These are phyloP conservation scores for Ophiocordyceps camponoti-rufipedis DNA, from an alignment of 2,329 filamentous ascomycete genomes.

Conservation along the genomic window DNA sequence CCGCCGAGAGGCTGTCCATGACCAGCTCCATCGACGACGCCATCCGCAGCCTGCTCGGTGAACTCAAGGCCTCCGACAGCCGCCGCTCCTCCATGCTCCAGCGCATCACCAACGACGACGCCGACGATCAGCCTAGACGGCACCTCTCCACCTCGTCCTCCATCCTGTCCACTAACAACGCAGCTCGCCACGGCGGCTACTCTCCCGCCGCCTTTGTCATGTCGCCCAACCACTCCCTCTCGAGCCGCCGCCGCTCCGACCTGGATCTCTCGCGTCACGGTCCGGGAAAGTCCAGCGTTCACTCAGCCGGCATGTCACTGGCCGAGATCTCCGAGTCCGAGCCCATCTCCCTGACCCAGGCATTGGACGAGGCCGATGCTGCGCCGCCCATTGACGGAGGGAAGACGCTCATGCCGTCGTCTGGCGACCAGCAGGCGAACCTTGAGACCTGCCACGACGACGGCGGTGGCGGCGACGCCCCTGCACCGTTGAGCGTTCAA, in stretches of 20 bases:
- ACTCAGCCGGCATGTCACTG: constrained; percentile 27
- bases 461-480: constrained; percentile 1
- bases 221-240: constrained; percentile 46
- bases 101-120: constrained; percentile 10
- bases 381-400: constrained; percentile 17
- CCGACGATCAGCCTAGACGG: constrained; percentile 15
- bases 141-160: constrained; percentile 34
- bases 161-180: constrained; percentile 51
- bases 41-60: constrained; percentile 53
- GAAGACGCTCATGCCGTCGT: constrained; percentile 14
- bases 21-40: constrained; percentile 63
- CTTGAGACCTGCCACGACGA: constrained; percentile 2
- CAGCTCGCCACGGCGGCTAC: constrained; percentile 51
- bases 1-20: constrained; percentile 55
- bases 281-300: constrained; percentile 33
- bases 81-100: constrained; percentile 41
- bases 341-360: constrained; percentile 29
- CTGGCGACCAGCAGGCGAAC: constrained; percentile 11
- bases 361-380: constrained; percentile 35
- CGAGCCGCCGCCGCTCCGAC: constrained; percentile 33
- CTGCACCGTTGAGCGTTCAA: background rate
- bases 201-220: constrained; percentile 50
- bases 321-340: constrained; percentile 40
- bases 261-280: constrained; percentile 31
- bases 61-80: constrained; percentile 53